Evolutionary conservation across 1,284 basidiomycete species (phyloP), one percentile per base, ranked within the genome.

Genomic region (Hortiboletus rubellus): DNA sequence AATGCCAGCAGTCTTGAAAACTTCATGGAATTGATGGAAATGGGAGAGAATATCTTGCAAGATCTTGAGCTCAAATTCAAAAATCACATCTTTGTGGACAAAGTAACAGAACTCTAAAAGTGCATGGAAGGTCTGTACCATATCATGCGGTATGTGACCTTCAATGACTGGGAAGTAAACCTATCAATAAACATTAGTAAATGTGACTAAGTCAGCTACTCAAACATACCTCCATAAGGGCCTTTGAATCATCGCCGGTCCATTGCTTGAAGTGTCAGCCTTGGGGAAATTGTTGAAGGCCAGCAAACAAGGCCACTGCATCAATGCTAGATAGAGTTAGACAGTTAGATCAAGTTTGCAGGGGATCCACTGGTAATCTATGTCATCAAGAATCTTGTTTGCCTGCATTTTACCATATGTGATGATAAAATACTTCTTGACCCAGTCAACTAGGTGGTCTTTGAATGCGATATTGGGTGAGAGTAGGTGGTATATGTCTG

Each of bases 171-270:
- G 8, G 1, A 52, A 17, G 14, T 50, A 50, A 6, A 49, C 27
- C 27, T 30, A 12, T 27, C 27, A 5, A 27, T 27, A 5, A 5
- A 27, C 27, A 27, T 27, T 27, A 27, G 27, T 27, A 27, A 27
- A 27, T 27, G 5, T 27, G 27, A 27, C 27, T 27, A 27, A 27
- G 27, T 27, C 27, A 27, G 27, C 27, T 27, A 27, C 27, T 27
- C 27, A 27, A 27, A 27, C 27, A 17, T 18, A 65, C 63, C 57
- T 62, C 64, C 60, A 66, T 61, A 0, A 66, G 12, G 1, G 49
- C 57, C 40, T 68, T 67, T 1, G 56, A 66, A 40, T 70, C 62
- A 7, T 61, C 37, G 0, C 67, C 63, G 0, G 63, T 67, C 63
- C 61, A 68, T 41, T 66, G 66, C 17, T 59, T 60, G 33, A 71